Evolutionary conservation across 352 stramenopile species (phyloP).

Genomic region (Thalassiosira sp.): DNA sequence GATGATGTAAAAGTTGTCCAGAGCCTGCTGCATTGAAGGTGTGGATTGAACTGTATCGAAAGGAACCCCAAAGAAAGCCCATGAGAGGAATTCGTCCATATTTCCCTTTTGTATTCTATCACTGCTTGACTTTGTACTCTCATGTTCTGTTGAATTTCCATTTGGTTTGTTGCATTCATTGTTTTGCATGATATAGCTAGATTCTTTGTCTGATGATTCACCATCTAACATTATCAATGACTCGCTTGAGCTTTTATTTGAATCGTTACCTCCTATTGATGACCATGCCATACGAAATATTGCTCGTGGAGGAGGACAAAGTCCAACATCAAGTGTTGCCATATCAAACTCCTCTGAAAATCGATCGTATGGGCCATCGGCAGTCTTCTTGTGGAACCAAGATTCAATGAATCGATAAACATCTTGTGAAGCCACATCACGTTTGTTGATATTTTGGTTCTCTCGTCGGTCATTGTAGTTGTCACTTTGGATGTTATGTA

Average conservation of each 20-base stretch:
- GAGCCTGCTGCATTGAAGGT: conserved; percentile 34
- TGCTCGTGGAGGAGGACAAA: conserved; percentile 20
- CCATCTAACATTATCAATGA: conserved; percentile 6
- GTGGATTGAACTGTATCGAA: conserved; percentile 32
- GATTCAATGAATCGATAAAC: conserved; percentile 60
- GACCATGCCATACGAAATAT: conserved; percentile 24
- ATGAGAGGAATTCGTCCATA: conserved; percentile 74
- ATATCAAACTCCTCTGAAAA: conserved; percentile 41
- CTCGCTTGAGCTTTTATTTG: conserved; percentile 18
- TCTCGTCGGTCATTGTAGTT: conserved; percentile 14
- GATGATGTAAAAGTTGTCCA: conserved; percentile 58
- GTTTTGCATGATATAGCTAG: not conserved
- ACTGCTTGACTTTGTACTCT: not conserved
- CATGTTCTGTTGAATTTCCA: conserved; percentile 25
- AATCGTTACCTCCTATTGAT: conserved; percentile 4
- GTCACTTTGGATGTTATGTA: conserved; percentile 6
- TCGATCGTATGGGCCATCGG: conserved; percentile 30
- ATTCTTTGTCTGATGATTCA: not conserved
- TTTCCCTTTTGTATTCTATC: conserved; percentile 34
- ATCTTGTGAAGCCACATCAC: no score
- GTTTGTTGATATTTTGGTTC: conserved; percentile 8
- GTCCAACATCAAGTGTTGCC: conserved; percentile 28
- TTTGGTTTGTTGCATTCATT: not conserved
- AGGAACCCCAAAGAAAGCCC: conserved; percentile 73
- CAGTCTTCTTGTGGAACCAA: conserved; percentile 55